Evolutionary conservation across 306 rosid species (phyloP).

Genomic region (Begonia loranthoides): DNA sequence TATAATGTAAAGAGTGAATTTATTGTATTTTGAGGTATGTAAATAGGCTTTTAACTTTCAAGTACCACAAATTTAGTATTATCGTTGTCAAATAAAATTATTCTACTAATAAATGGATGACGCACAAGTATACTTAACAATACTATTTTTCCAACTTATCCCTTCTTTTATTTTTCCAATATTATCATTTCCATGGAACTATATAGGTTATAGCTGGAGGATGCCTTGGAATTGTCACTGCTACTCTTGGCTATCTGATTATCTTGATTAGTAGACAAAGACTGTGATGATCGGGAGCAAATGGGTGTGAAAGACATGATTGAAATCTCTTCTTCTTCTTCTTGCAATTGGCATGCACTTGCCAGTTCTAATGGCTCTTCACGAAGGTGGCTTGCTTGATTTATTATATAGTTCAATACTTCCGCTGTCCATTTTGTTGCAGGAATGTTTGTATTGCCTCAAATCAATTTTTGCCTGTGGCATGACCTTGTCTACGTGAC

Average conservation of each 20-base stretch:
- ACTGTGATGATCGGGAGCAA: not conserved
- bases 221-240: conserved; percentile 60
- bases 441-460: not conserved
- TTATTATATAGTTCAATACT: conserved; percentile 3
- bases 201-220: conserved; percentile 82
- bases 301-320: not conserved
- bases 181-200: not conserved
- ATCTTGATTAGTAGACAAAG: conserved; percentile 13
- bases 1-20: too few relatives aligned
- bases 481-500: too few relatives aligned
- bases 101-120: too few relatives aligned
- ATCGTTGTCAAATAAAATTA: too few relatives aligned
- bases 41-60: too few relatives aligned
- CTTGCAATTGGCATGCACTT: conserved; percentile 9
- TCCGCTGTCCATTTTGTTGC: not conserved
- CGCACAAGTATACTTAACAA: too few relatives aligned
- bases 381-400: conserved; percentile 1
- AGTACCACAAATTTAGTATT: too few relatives aligned
- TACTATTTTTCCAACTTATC: not conserved
- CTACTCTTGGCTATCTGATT: conserved; percentile 41
- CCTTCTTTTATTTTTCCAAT: not conserved
- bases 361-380: not conserved
- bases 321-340: conserved; percentile 5
- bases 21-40: too few relatives aligned
- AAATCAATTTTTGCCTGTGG: not conserved